Base-by-base conservation (phyloP, 495 filamentous ascomycete species). In the Extremus antarcticus region DNA sequence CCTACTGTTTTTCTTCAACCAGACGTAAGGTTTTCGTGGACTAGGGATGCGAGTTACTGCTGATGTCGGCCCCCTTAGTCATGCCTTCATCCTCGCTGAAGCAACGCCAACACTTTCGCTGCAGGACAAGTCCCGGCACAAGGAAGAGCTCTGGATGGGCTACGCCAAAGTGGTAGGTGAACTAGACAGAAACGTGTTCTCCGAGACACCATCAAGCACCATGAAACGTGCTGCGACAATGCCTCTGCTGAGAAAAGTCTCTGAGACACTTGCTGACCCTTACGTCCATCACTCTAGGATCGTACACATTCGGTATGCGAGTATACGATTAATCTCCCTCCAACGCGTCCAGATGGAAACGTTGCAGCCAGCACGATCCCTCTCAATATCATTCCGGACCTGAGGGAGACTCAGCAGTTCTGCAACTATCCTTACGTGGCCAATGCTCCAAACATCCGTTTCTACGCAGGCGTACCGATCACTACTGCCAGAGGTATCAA, bases 31-130 rank as follows among this genome's bases (percentile, higher is more conserved):
- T n/a, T n/a, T n/a, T n/a, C n/a, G n/a, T n/a, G n/a, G n/a, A n/a
- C n/a, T n/a, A n/a, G n/a, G n/a, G n/a, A n/a, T n/a, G n/a, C n/a
- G n/a, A n/a, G n/a, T n/a, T n/a, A n/a, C n/a, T n/a, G n/a, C n/a
- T n/a, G n/a, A n/a, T n/a, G n/a, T n/a, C n/a, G n/a, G n/a, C n/a
- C n/a, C n/a, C n/a, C n/a, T n/a, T n/a, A 51, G 62, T 11, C 51
- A 63, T 17, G 70, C 73, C 43, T 75, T 64, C 50, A 66, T 77
- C 25, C 57, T 74, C 45, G 64, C 70, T 32, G 74, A 77, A 54
- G 61, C 43, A 50, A 71, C 54, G 3, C 53, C 35, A 53, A 67
- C 52, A 22, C 64, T 60, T 48, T 63, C 52, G 35, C 54, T 53
- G 3, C 41, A 53, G 23, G 43, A 50, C 25, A 49, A 63, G 20